Evolutionary conservation across 306 rosid genomes (phyloP).

Genomic region (Fragaria ananassa): DNA sequence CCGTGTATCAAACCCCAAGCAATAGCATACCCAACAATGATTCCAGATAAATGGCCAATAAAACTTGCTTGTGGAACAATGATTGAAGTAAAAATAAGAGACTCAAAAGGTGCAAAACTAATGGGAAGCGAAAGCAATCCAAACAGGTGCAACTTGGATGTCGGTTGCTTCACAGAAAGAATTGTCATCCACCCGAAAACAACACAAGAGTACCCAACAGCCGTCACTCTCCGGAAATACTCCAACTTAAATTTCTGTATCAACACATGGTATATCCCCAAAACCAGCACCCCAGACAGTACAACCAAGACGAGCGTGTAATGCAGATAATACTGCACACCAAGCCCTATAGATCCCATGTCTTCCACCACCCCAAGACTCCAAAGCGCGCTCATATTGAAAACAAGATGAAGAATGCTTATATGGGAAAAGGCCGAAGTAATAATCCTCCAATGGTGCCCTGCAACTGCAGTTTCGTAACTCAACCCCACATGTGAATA

Average conservation of each 20-base stretch:
- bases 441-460: conserved; percentile 92
- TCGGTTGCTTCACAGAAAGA: conserved; percentile 89
- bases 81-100: conserved; percentile 86
- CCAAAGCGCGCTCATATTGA: conserved; percentile 98
- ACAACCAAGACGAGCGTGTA: conserved; percentile 83
- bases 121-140: conserved; percentile 94
- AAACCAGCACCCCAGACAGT: conserved; percentile 68
- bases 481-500: conserved; percentile 94
- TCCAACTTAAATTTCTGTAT: conserved; percentile 84
- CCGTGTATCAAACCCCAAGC: conserved; percentile 97
- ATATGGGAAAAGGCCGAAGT: conserved; percentile 90
- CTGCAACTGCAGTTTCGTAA: conserved; percentile 83
- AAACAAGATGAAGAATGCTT: conserved; percentile 87
- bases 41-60: conserved; percentile 91
- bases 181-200: conserved; percentile 99
- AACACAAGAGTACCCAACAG: conserved; percentile 98
- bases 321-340: conserved; percentile 83
- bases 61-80: conserved; percentile 97
- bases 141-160: conserved; percentile 82
- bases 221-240: conserved; percentile 78
- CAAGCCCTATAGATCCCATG: conserved; percentile 68
- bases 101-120: conserved; percentile 95
- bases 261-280: conserved; percentile 74
- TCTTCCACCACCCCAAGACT: conserved; percentile 87
- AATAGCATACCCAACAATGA: conserved; percentile 88